phyloP scores from a whole-genome alignment of 148 eudicot genomes.

The Silene conica region DNA sequence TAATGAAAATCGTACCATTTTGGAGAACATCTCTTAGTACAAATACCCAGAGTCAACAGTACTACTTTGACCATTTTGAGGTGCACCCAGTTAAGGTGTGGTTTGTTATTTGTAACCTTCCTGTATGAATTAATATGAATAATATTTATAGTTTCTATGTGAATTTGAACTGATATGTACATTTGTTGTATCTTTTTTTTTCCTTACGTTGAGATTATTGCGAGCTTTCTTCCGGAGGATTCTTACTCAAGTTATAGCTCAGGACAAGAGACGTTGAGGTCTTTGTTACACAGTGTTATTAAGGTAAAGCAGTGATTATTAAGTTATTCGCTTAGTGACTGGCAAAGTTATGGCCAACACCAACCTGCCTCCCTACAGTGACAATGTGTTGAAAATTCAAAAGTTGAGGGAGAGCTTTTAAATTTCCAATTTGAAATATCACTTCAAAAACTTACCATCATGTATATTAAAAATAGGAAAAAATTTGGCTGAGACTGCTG shows the following conservation, averaged over 20 bases:
- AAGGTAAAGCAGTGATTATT: conserved; percentile 42
- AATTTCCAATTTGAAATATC: not conserved
- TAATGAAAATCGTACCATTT: conserved; percentile 86
- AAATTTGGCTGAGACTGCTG: too few relatives aligned
- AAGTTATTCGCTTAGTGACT: not conserved
- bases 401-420: not conserved
- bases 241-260: conserved; percentile 79
- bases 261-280: conserved; percentile 78
- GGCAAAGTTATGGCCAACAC: not conserved
- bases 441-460: not conserved
- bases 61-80: conserved; percentile 98
- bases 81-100: conserved; percentile 92
- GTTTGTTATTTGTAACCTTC: conserved; percentile 12
- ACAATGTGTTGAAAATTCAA: not conserved
- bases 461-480: too few relatives aligned
- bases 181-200: not conserved
- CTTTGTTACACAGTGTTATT: conserved; percentile 85
- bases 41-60: conserved; percentile 61
- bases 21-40: conserved; percentile 91
- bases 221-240: conserved; percentile 91
- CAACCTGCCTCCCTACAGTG: not conserved
- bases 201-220: conserved; percentile 55
- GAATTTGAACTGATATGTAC: conserved; percentile 11
- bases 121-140: conserved; percentile 12
- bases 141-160: not conserved